Conservation (phyloP, 2,329 filamentous ascomycete species). For the Fonsecaea monophora region DNA sequence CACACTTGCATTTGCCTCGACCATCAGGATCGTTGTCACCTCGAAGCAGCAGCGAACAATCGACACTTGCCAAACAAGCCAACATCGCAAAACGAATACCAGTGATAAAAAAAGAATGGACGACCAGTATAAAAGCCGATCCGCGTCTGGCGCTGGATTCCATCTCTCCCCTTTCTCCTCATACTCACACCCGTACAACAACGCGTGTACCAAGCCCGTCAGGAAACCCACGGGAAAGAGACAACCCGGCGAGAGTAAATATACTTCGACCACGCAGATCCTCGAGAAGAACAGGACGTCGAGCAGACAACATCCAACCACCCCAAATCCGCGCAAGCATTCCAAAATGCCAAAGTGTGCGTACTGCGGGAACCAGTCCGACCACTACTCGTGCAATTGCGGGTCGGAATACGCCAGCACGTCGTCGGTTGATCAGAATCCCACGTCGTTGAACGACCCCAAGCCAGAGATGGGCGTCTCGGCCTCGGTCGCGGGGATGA, state of each 20-base stretch:
- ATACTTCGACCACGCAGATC: not conserved
- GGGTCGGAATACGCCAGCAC: constrained; percentile 17
- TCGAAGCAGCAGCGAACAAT: not conserved
- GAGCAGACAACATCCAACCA: not conserved
- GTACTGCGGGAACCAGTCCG: constrained; percentile 16
- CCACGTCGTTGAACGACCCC: constrained; percentile 15
- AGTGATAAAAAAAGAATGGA: constrained; percentile 14
- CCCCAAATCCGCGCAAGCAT: not conserved
- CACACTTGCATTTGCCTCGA: not conserved
- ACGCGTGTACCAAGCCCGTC: not conserved
- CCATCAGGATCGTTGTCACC: not conserved
- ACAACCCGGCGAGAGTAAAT: not conserved
- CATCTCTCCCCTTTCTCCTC: not conserved
- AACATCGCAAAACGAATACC: not conserved
- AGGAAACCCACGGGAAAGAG: constrained; percentile 1
- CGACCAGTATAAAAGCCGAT: constrained; percentile 4
- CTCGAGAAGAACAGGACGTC: not conserved
- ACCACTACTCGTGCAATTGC: constrained; percentile 15
- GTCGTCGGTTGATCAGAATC: constrained; percentile 9
- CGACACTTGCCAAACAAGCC: not conserved
- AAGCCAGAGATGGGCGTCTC: constrained; percentile 16
- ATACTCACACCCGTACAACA: not conserved
- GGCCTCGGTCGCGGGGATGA: constrained; percentile 1
- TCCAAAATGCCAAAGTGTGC: constrained; percentile 16
- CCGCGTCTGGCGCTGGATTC: not conserved